Evolutionary conservation across 2,329 filamentous ascomycete genomes (phyloP).

Genomic region (Harringtonia lauricola): DNA sequence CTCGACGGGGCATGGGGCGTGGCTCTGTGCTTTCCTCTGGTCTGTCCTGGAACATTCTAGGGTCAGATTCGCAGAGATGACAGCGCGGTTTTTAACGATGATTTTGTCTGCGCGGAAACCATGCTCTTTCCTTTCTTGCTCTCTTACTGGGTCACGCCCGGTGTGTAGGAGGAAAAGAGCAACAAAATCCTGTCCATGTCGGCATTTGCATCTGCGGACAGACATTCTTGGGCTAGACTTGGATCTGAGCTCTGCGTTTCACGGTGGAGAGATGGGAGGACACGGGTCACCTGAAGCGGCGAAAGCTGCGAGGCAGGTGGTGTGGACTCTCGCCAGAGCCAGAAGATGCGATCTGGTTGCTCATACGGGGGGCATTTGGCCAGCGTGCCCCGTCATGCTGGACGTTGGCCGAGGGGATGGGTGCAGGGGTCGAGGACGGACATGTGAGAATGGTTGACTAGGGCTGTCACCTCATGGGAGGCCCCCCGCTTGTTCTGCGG

Average conservation of each 20-base stretch:
- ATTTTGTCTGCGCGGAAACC: slow-evolving; percentile 69
- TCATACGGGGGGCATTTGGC: not conserved
- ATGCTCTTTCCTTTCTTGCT: slow-evolving; percentile 22
- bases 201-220: slow-evolving; percentile 77
- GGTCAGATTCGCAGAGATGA: slow-evolving; percentile 33
- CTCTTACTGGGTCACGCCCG: slow-evolving; percentile 39
- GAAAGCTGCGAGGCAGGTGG: slow-evolving; percentile 1
- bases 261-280: not conserved
- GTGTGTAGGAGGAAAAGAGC: slow-evolving; percentile 65
- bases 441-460: not conserved
- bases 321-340: slow-evolving; percentile 5
- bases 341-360: slow-evolving; percentile 8
- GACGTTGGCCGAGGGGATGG: not conserved
- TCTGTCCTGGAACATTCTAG: slow-evolving; percentile 6
- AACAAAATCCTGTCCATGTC: slow-evolving; percentile 91
- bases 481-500: too few relatives aligned
- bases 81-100: slow-evolving; percentile 85
- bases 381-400: not conserved
- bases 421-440: not conserved
- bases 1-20: not conserved
- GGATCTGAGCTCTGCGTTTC: not conserved
- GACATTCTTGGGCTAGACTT: slow-evolving; percentile 23
- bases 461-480: not conserved
- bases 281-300: not conserved
- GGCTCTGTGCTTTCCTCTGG: slow-evolving; percentile 32